Conservation (phyloP, 768 basidiomycete genomes). For the Boletellus ananas region DNA sequence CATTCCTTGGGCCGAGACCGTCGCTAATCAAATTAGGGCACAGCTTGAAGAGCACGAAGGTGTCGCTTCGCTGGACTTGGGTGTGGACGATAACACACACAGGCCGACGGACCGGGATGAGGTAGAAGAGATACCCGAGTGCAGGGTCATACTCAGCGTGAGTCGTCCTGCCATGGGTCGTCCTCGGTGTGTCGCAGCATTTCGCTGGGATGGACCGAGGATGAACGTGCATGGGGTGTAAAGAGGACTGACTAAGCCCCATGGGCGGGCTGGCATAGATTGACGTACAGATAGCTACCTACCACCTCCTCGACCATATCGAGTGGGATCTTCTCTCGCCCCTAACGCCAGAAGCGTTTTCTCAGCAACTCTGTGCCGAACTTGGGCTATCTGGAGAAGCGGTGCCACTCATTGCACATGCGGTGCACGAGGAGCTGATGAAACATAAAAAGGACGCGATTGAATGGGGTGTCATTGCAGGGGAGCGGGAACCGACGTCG, state of each 20-base stretch:
- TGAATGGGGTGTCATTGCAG: constrained; percentile 87
- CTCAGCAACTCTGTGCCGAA: constrained; percentile 74
- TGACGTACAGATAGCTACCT: constrained; percentile 92
- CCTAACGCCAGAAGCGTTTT: constrained; percentile 84
- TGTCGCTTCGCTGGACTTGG: constrained; percentile 73
- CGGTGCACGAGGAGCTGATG: constrained; percentile 91
- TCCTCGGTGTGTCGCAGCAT: constrained; percentile 9
- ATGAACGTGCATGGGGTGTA: constrained; percentile 14
- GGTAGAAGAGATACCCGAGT: constrained; percentile 67
- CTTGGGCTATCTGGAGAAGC: constrained; percentile 89
- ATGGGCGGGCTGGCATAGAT: constrained; percentile 50
- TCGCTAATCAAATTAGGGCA: constrained; percentile 82
- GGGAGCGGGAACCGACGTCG: constrained; percentile 37
- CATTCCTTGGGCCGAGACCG: constrained; percentile 65
- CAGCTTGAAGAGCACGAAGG: constrained; percentile 90
- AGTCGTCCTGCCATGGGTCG: constrained; percentile 25
- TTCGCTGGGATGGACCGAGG: constrained; percentile 10
- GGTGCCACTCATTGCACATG: constrained; percentile 83
- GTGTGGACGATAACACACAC: constrained; percentile 32
- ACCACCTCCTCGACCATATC: constrained; percentile 91
- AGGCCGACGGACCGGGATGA: constrained; percentile 32
- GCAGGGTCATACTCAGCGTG: constrained; percentile 78
- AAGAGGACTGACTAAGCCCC: constrained; percentile 9
- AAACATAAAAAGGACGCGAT: constrained; percentile 94
- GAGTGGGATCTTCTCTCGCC: constrained; percentile 98